Base-by-base conservation (phyloP, 2,329 filamentous ascomycete genomes). In the Talaromyces amestolkiae region DNA sequence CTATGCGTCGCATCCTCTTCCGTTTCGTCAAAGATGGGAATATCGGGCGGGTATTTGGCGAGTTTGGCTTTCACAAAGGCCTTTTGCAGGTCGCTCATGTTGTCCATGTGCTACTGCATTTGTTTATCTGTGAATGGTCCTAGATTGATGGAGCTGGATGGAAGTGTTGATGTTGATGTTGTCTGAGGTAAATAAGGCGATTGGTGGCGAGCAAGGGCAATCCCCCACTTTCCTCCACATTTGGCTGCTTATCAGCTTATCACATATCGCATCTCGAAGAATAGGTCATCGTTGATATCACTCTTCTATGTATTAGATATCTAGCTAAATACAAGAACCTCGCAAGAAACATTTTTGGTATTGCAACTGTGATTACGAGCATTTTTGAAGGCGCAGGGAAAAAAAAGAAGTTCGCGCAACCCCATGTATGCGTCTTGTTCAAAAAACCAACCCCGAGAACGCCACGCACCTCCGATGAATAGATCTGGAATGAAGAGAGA, bases 81-180 rank as follows among this genome's bases (percentile, higher is more conserved):
- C 77, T 88, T 89, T 76, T 93, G 91, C 66, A 94, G 84, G 72
- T 93, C 89, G 76, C 91, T 94, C 92, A 96, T 96, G 58, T 41
- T 58, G 65, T 67, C 64, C 64, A 66, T 66, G 13, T 31, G 11
- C 19, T 31, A 19, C 43, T 43, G 17, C 19, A 7, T 43, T 56
- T 24, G 2, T 37, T 22, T 39, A 11, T 56, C 11, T 39, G 3
- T 37, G 22, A 33, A 3, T 41, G 35, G n/a, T 43, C n/a, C 35
- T 17, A 39, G 33, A 31, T 39, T 8, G n/a, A 19, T 2, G 24
- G 6, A 51, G 47, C 19, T 47, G 11, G 19, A 19, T 39, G n/a
- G 17, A 22, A 5, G 37, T 58, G 56, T n/a, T 24, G 33, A 6
- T 37, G 35, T 37, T 37, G 35, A n/a, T 45, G 37, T 27, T 45